Evolutionary conservation across 768 basidiomycete genomes (phyloP), one percentile per base, ranked within the genome.

Genomic region (Pholiota microspora): DNA sequence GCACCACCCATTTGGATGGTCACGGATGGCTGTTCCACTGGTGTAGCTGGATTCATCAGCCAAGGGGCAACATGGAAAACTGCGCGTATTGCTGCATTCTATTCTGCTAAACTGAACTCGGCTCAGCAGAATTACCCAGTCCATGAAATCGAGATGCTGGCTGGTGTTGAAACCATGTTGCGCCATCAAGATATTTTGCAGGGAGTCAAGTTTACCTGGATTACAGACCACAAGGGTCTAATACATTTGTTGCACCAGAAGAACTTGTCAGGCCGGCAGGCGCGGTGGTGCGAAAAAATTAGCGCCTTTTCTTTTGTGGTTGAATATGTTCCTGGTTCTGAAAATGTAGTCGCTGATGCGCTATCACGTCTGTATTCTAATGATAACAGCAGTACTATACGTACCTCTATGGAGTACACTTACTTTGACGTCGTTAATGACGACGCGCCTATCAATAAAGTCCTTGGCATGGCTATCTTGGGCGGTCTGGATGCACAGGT

Each of bases 71-170:
- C 63, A n/a, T 67, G 66, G 62, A 59, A 64, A n/a, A 59, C 54
- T 0, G 71, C 66, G 0, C 55, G 56, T 0, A 46, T 70, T 1
- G 67, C 65, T 0, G 68, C 68, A 1, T 75, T 74, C 45, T 74
- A 65, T 38, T 75, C 71, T 0, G 71, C 68, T 0, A 76, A 74
- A 44, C 54, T 76, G 3, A 71, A 64, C 15, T 27, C 66, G 0
- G 68, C 73, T 0, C 73, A 76, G 48, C 71, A 72, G 18, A 75
- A 75, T 35, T 76, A 77, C 31, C 63, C 72, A 1, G 70, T 71
- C 0, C 75, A 75, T 24, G 71, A 76, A 48, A 69, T 70, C 6
- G 73, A 77, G 29, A 61, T 76, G 59, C 49, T 77, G 0, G 71
- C 70, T 0, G 69, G 70, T 0, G 58, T 76, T 0, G 72, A 75